Evolutionary conservation across 805 yeast genomes (phyloP).

Genomic region (Candida berthetii): DNA sequence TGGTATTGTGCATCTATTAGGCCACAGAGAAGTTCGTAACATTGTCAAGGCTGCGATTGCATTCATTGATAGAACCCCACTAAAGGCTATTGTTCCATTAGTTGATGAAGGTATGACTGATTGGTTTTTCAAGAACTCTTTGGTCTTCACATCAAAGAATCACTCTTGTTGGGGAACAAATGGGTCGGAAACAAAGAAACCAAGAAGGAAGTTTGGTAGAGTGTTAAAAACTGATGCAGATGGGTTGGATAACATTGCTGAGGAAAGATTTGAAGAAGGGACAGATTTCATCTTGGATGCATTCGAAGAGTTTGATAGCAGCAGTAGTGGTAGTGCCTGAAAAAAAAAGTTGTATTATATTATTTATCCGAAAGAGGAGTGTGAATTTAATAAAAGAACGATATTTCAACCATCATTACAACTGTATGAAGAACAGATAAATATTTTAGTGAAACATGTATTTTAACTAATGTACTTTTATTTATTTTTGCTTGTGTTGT

Average conservation of each 20-base stretch:
- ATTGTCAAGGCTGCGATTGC: constrained; percentile 67
- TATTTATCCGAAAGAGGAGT: no score
- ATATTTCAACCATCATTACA: no score
- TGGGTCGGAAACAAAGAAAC: constrained; percentile 50
- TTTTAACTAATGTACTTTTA: no score
- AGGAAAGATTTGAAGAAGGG: constrained; percentile 81
- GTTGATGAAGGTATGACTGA: constrained; percentile 87
- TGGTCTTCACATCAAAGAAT: constrained; percentile 67
- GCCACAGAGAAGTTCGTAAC: constrained; percentile 66
- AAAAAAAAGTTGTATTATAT: neutral
- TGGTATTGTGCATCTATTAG: constrained; percentile 80
- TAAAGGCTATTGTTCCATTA: constrained; percentile 77
- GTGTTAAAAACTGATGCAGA: constrained; percentile 70
- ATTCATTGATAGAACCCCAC: constrained; percentile 60
- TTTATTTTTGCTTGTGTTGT: no score
- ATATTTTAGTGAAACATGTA: no score
- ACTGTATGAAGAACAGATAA: no score
- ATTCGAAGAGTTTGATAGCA: constrained; percentile 59
- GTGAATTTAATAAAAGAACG: neutral
- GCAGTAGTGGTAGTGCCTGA: constrained; percentile 14
- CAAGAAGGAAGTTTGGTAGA: constrained; percentile 88
- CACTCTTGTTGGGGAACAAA: constrained; percentile 78
- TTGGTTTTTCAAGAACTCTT: constrained; percentile 85
- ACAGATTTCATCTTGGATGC: constrained; percentile 79
- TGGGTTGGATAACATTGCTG: constrained; percentile 69